Base-by-base conservation (phyloP, 2,329 filamentous ascomycete genomes). In the Calcarisporium arbuscula region DNA sequence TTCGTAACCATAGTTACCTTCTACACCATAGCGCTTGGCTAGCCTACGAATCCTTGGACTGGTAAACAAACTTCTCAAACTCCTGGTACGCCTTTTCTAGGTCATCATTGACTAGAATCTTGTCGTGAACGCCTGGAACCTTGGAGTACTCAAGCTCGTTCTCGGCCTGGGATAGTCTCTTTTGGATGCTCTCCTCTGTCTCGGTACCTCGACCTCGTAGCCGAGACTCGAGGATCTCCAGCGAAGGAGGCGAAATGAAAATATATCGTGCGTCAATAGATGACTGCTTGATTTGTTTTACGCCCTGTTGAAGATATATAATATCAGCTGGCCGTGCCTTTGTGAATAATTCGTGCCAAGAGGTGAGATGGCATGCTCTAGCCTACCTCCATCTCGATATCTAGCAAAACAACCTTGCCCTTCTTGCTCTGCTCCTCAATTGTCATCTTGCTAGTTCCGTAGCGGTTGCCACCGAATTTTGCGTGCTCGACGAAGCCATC, bases 351-450 rank as follows among this genome's bases (percentile, higher is more conserved):
- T 5, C 17, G 5, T 6, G 19, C 15, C 12, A 29, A 18, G n/a
- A n/a, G n/a, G n/a, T 33, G 8, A 8, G 5, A 8, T 4, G 5
- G 16, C n/a, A 11, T 9, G 6, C 21, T 9, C 12, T 29, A 30
- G 49, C 64, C 21, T 56, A 82, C 80, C 76, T 95, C 88, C 86
- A 95, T 95, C 71, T 95, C 90, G 55, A 95, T 96, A 58, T 96
- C 90, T 47, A 95, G 67, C 30, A 95, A 79, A 42, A 89, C 90
- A 27, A 88, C 77, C 51, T 72, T 73, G 14, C 80, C 82, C 62
- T 80, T 77, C 41, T 76, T 73, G 3, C 74, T 74, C 57, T 89
- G 80, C 51, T 85, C 77, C 58, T 81, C 74, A 43, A 95, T 86
- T 19, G 86, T 86, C 60, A 73, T 70, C 53, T 86, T 80, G 56